These are phyloP conservation scores for Xylaria sp. DNA, from an alignment of 2,329 filamentous ascomycete genomes.

Conservation along the genomic window DNA sequence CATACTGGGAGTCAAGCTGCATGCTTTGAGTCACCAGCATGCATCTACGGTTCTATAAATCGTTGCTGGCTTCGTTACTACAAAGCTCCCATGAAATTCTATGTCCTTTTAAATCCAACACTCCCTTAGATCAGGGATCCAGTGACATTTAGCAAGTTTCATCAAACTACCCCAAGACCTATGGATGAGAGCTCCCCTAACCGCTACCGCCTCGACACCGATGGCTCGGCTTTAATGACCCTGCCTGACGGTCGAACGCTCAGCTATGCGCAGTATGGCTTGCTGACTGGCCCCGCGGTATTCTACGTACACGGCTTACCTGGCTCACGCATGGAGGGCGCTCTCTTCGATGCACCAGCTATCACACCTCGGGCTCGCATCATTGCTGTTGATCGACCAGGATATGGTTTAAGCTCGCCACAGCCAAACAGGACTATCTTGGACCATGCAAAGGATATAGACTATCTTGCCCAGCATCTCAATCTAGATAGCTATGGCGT, in stretches of 20 bases:
- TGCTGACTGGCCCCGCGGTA: constrained; percentile 14
- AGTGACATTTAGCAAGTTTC: not conserved
- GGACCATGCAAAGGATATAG: constrained; percentile 24
- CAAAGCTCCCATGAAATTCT: not conserved
- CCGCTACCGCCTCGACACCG: constrained; percentile 27
- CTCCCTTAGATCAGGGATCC: not conserved
- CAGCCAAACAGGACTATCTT: constrained; percentile 26
- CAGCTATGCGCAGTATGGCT: constrained; percentile 29
- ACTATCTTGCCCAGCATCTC: constrained; percentile 26
- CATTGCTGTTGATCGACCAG: constrained; percentile 27
- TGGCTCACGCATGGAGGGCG: constrained; percentile 28
- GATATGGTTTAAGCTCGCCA: constrained; percentile 28
- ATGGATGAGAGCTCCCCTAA: constrained; percentile 25
- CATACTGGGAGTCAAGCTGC: not conserved
- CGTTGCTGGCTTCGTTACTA: not conserved
- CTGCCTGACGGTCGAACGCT: constrained; percentile 29
- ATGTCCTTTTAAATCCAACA: not conserved
- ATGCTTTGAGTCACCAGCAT: constrained; percentile 2
- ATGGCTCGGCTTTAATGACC: constrained; percentile 17
- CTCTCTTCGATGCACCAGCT: constrained; percentile 31
- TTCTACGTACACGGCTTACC: constrained; percentile 31
- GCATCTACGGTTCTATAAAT: not conserved
- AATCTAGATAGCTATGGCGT: constrained; percentile 28
- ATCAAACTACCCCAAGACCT: not conserved
- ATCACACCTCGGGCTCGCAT: constrained; percentile 30